Conservation (phyloP, 1,284 basidiomycete species). For the Coriolopsis trogii region DNA sequence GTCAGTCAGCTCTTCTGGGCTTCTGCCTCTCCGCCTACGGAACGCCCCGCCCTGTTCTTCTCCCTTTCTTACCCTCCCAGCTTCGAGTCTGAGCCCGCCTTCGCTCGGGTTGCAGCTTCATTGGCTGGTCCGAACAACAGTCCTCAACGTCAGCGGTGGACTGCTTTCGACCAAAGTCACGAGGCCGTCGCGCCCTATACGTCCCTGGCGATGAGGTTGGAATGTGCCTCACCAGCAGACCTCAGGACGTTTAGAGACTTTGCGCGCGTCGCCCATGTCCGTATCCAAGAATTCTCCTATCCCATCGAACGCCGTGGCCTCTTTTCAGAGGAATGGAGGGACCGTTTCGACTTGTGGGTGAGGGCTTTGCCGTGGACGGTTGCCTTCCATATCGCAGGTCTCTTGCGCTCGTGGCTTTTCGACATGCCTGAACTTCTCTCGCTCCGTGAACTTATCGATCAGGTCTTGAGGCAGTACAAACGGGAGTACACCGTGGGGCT, state of each 20-base stretch:
- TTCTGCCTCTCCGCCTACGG: conserved; percentile 29
- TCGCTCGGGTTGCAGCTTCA: conserved; percentile 30
- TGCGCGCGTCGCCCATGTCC: conserved; percentile 40
- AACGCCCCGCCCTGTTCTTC: conserved; percentile 43
- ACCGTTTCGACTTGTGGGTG: conserved; percentile 40
- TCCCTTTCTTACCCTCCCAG: conserved; percentile 46
- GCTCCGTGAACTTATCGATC: conserved; percentile 41
- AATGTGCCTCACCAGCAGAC: conserved; percentile 40
- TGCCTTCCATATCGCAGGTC: conserved; percentile 57
- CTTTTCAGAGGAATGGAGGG: conserved; percentile 43
- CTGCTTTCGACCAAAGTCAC: conserved; percentile 31
- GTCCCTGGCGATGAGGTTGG: conserved; percentile 50
- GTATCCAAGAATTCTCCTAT: conserved; percentile 38
- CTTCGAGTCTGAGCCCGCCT: conserved; percentile 38
- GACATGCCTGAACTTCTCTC: conserved; percentile 50
- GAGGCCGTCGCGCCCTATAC: conserved; percentile 44
- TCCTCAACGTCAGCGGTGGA: conserved; percentile 25
- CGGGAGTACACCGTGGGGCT: conserved; percentile 41
- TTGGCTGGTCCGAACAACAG: conserved; percentile 12
- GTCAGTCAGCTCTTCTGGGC: conserved; percentile 46
- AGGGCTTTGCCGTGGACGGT: conserved; percentile 48
- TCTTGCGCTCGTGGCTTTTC: conserved; percentile 44
- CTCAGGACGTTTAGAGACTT: conserved; percentile 43
- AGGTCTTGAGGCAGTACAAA: conserved; percentile 35
- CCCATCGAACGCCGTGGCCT: conserved; percentile 43